Evolutionary conservation across 345 rosid genomes (phyloP).

Genomic region (Kernera saxatilis): DNA sequence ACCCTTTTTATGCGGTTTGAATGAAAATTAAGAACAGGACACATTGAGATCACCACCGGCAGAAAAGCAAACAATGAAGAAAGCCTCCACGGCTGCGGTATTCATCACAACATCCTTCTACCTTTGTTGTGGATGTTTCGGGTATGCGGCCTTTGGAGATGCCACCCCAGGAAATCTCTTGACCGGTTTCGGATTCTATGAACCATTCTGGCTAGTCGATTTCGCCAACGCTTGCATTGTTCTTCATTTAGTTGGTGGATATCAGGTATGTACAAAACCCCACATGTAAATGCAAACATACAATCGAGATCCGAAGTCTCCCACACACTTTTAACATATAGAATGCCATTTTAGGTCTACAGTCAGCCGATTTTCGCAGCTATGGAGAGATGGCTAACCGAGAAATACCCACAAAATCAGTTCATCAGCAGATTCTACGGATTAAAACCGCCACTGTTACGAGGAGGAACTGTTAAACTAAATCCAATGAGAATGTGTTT

Average conservation of each 20-base stretch:
- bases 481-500: constrained; percentile 26
- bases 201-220: constrained; percentile 76
- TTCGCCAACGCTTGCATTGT: constrained; percentile 67
- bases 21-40: constrained; percentile 38
- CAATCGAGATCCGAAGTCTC: neutral
- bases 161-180: constrained; percentile 65
- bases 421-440: constrained; percentile 32
- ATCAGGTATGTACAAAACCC: constrained; percentile 38
- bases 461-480: constrained; percentile 14
- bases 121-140: constrained; percentile 70
- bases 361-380: constrained; percentile 67
- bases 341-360: constrained; percentile 37
- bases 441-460: constrained; percentile 33
- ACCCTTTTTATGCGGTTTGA: neutral
- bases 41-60: constrained; percentile 74
- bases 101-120: constrained; percentile 51
- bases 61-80: constrained; percentile 77
- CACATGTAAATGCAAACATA: neutral
- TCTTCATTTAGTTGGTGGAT: constrained; percentile 72
- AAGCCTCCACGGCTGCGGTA: constrained; percentile 50
- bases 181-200: constrained; percentile 75
- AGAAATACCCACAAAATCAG: constrained; percentile 40
- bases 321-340: neutral
- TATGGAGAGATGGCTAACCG: constrained; percentile 45
- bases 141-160: constrained; percentile 85